phyloP scores from a whole-genome alignment of 805 yeast species.

The Pichia sporocuriosa region DNA sequence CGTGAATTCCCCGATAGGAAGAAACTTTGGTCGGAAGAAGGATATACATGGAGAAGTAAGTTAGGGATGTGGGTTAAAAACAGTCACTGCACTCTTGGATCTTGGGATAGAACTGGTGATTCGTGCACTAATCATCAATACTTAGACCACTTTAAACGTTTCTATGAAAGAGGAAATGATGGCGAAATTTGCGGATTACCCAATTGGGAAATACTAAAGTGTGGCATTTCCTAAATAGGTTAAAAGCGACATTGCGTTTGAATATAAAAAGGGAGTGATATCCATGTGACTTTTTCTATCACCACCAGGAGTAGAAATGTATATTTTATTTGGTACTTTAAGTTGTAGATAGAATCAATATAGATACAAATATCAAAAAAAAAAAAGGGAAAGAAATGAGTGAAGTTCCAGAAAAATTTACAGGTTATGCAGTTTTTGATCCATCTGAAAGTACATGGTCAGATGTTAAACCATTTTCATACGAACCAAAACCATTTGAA shows the following conservation, averaged over 20 bases:
- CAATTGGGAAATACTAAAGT: slow-evolving; percentile 3
- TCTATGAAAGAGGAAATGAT: not conserved
- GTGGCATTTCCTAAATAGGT: not conserved
- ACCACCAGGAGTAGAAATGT: too few relatives aligned
- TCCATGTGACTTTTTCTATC: too few relatives aligned
- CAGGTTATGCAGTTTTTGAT: slow-evolving; percentile 34
- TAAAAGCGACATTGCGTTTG: too few relatives aligned
- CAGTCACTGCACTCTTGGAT: slow-evolving; percentile 19
- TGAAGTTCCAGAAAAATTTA: slow-evolving; percentile 30
- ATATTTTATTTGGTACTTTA: too few relatives aligned
- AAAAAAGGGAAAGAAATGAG: too few relatives aligned
- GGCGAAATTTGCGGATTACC: not conserved
- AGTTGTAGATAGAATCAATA: too few relatives aligned
- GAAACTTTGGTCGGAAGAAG: slow-evolving; percentile 15
- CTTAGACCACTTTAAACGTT: too few relatives aligned
- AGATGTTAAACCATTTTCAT: slow-evolving; percentile 23
- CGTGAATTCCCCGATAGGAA: slow-evolving; percentile 32
- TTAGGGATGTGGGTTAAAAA: slow-evolving; percentile 23
- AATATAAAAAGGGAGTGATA: too few relatives aligned
- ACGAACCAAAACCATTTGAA: slow-evolving; percentile 33
- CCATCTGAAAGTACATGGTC: slow-evolving; percentile 29
- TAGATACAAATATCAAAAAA: too few relatives aligned
- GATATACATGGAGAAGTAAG: slow-evolving; percentile 21
- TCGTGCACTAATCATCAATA: too few relatives aligned
- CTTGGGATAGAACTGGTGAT: too few relatives aligned